phyloP scores from a whole-genome alignment of 371 early-diverging fungal genomes.

The Batrachochytrium dendrobatidis region DNA sequence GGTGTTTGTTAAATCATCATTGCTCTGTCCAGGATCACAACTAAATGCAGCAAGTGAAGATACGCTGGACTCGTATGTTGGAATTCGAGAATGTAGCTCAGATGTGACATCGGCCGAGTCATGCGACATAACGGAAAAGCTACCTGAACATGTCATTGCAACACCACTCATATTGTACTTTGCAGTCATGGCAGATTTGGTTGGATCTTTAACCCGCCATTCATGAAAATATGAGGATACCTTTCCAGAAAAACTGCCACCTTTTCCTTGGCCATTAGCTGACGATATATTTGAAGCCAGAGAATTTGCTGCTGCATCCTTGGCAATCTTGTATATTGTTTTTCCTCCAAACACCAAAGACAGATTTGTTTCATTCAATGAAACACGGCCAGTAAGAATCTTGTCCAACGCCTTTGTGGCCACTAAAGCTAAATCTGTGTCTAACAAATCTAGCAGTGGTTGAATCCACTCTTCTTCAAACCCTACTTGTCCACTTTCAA shows the following conservation, averaged over 20 bases:
- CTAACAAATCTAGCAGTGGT: conserved; percentile 54
- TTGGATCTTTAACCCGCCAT: conserved; percentile 24
- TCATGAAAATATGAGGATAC: conserved; percentile 6
- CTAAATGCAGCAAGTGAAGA: too few relatives aligned
- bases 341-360: conserved; percentile 20
- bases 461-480: conserved; percentile 44
- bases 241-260: background rate
- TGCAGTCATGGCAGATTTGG: conserved; percentile 17
- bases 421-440: conserved; percentile 56
- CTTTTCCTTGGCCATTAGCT: background rate
- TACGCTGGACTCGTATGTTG: too few relatives aligned
- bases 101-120: too few relatives aligned
- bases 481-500: conserved; percentile 34
- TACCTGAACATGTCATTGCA: conserved; percentile 26
- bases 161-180: conserved; percentile 37
- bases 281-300: background rate
- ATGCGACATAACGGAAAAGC: conserved; percentile 1
- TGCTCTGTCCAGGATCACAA: too few relatives aligned
- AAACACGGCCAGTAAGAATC: conserved; percentile 39
- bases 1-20: too few relatives aligned
- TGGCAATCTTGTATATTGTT: conserved; percentile 22
- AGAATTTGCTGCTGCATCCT: conserved; percentile 12
- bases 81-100: too few relatives aligned
- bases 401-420: conserved; percentile 64
- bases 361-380: conserved; percentile 18